Base-by-base conservation (phyloP, 2,329 filamentous ascomycete genomes). In the Aspergillus piperis region DNA sequence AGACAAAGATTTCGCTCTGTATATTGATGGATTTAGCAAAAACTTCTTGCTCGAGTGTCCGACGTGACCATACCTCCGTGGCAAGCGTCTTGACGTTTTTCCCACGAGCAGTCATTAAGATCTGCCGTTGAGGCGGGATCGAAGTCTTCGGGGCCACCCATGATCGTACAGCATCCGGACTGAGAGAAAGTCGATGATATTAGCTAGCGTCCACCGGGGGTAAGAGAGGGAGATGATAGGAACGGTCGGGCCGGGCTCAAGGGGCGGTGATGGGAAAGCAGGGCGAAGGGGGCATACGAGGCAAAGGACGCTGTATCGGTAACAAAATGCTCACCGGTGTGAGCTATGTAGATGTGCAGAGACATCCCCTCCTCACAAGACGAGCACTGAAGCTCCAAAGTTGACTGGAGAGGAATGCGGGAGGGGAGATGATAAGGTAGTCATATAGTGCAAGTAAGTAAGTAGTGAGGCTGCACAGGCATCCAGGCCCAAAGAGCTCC, bases 1-100 rank as follows among this genome's bases (percentile, higher is more conserved):
- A 99, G 55, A 98, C 86, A 74, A 90, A 98, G 59, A 99, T 88
- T 74, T 98, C 92, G 66, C 87, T 90, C 89, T 96, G 67, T 57
- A 36, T 25, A 30, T 42, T 19, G 19, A 19, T 32, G 5, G 27
- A 38, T 50, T 60, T 41, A 62, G 57, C 38, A 25, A 11, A 39
- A 11, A 6, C 2, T 19, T 30, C 7, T 15, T 19, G 17, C 4
- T 17, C 19, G 23, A 15, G n/a, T 44, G 21, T 17, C 10, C 21
- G 52, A n/a, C 36, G 30, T 23, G 32, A 53, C 19, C 80, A 44
- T 79, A 91, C 91, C 85, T 97, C 94, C 38, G 86, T 87, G 65
- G 91, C 86, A 51, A 97, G 84, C 38, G 87, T 90, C 77, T 93
- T 93, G 71, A 95, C 87, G 69, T 91, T 90, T 77, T 90, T 93